phyloP scores from a whole-genome alignment of 495 filamentous ascomycete genomes.

The Aspergillus sclerotiicarbonarius region DNA sequence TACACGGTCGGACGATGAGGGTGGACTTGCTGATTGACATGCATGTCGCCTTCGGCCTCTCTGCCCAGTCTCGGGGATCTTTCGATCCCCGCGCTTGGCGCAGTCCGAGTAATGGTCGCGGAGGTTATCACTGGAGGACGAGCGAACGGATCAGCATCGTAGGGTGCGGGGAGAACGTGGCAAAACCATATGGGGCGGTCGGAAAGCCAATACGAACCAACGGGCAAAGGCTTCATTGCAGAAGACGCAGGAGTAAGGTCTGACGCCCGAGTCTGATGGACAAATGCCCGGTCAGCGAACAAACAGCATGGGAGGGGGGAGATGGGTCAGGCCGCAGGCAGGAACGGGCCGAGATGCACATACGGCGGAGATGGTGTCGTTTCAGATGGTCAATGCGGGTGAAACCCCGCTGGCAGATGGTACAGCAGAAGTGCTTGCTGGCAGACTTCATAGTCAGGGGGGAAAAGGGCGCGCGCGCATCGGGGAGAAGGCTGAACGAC shows the following conservation, averaged over 20 bases:
- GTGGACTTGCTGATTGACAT: constrained; percentile 40
- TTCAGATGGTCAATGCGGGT: constrained; percentile 51
- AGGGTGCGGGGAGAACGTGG: neutral
- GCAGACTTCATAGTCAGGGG: constrained; percentile 36
- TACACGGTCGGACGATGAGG: no score
- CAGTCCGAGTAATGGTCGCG: constrained; percentile 48
- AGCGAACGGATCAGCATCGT: neutral
- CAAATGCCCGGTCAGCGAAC: constrained; percentile 18
- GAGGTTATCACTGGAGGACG: constrained; percentile 39
- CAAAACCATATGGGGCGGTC: neutral
- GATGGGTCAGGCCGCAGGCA: neutral
- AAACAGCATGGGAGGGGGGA: neutral
- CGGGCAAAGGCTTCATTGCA: constrained; percentile 47
- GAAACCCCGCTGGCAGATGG: constrained; percentile 47
- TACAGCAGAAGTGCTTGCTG: constrained; percentile 48
- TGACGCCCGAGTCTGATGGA: constrained; percentile 42
- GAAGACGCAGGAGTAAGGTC: constrained; percentile 46
- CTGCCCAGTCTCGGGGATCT: constrained; percentile 47
- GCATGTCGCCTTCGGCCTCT: constrained; percentile 47
- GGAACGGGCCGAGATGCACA: constrained; percentile 15
- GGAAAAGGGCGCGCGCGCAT: constrained; percentile 27
- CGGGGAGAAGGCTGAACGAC: constrained; percentile 31
- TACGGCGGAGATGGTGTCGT: constrained; percentile 48
- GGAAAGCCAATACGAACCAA: constrained; percentile 31
- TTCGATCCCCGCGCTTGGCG: constrained; percentile 37